Percentiles rank a stretch among this genome's conserved stretches.
phyloP scores from a whole-genome alignment of 2,329 filamentous ascomycete genomes.

The Fusarium miscanthi region DNA sequence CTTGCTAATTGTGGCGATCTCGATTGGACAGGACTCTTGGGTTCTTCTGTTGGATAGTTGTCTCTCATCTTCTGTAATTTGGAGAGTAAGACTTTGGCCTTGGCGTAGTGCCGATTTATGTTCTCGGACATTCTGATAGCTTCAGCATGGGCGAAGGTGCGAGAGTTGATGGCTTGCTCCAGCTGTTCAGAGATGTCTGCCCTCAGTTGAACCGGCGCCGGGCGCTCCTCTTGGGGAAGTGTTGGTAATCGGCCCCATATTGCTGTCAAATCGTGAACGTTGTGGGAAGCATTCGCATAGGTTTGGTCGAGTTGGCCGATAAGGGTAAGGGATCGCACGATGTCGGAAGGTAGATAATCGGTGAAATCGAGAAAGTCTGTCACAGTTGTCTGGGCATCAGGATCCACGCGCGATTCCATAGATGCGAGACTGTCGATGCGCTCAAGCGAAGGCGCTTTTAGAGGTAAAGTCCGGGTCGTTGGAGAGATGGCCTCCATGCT shows the following conservation, averaged over 20 bases:
- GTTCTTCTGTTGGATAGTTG: conserved; percentile 67
- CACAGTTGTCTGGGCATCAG: conserved; percentile 75
- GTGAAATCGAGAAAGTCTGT: conserved; percentile 77
- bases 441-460: conserved; percentile 44
- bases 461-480: conserved; percentile 39
- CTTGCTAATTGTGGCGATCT: conserved; percentile 66
- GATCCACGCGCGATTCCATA: conserved; percentile 67
- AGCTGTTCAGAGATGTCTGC: conserved; percentile 70
- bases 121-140: conserved; percentile 72
- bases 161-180: conserved; percentile 64
- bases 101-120: conserved; percentile 70
- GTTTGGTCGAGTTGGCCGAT: conserved; percentile 72
- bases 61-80: conserved; percentile 71
- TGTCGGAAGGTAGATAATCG: conserved; percentile 75
- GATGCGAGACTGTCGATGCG: conserved; percentile 52
- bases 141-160: conserved; percentile 70
- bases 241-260: conserved; percentile 67
- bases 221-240: conserved; percentile 59
- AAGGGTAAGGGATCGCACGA: conserved; percentile 72
- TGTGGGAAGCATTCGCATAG: conserved; percentile 66
- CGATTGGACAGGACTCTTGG: conserved; percentile 61
- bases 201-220: conserved; percentile 63
- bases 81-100: conserved; percentile 67
- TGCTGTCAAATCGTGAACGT: conserved; percentile 66
- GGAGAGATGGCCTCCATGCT: conserved; percentile 46